A percentile compares a stretch with the other conserved stretches of the same genome.
Evolutionary conservation across 257 asterid species (phyloP).

Genomic region (Scutellaria baicalensis): DNA sequence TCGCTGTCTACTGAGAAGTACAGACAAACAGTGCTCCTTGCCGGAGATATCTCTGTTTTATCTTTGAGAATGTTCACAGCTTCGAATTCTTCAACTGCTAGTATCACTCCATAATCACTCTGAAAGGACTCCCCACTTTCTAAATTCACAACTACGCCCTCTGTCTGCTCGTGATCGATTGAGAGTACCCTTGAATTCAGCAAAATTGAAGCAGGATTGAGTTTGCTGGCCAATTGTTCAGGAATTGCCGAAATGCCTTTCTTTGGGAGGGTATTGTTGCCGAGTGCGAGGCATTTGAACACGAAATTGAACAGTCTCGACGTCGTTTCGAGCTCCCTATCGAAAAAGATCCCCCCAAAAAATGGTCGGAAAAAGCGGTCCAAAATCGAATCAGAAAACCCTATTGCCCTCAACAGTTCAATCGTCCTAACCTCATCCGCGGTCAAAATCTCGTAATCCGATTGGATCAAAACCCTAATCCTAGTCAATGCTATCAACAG

Average conservation of each 20-base stretch:
- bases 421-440: conserved; percentile 54
- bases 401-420: conserved; percentile 44
- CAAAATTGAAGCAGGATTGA: conserved; percentile 36
- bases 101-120: conserved; percentile 62
- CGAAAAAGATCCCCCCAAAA: conserved; percentile 89
- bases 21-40: conserved; percentile 69
- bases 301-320: conserved; percentile 79
- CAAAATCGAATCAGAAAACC: conserved; percentile 68
- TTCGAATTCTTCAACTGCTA: conserved; percentile 75
- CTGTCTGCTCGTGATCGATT: conserved; percentile 24
- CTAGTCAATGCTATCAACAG: conserved; percentile 62
- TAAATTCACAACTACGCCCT: conserved; percentile 27
- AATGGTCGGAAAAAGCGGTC: conserved; percentile 80
- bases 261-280: conserved; percentile 80
- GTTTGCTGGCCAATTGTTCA: conserved; percentile 57
- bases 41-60: conserved; percentile 32
- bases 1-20: conserved; percentile 57
- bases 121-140: conserved; percentile 44
- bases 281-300: conserved; percentile 76
- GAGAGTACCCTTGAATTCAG: conserved; percentile 53
- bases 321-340: conserved; percentile 74
- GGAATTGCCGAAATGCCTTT: conserved; percentile 86
- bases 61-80: conserved; percentile 52
- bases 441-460: conserved; percentile 50
- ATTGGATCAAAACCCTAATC: conserved; percentile 45